Conservation (phyloP, 192 early-diverging fungal species). For the Chytriomyces confervae region DNA sequence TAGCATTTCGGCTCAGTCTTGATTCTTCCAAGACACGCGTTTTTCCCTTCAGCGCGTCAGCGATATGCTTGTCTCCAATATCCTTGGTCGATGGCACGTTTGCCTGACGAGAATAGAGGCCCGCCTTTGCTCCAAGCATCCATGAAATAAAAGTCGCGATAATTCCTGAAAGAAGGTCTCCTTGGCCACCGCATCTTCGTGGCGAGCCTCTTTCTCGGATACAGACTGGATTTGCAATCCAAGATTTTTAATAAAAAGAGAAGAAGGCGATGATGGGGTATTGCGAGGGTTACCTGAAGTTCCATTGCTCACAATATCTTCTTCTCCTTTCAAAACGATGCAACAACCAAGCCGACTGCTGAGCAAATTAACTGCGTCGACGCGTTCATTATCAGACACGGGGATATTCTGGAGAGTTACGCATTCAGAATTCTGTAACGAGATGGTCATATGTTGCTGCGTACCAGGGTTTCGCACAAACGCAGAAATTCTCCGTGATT, state of each 20-base stretch:
- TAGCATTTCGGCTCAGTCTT: conserved; percentile 25
- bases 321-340: conserved; percentile 78
- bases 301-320: conserved; percentile 81
- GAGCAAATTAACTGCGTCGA: conserved; percentile 57
- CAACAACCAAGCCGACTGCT: conserved; percentile 75
- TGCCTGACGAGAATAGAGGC: neutral
- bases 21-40: conserved; percentile 31
- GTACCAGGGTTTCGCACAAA: conserved; percentile 22
- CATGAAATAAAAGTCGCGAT: conserved; percentile 88
- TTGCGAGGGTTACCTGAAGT: neutral
- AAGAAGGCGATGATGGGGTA: too few species aligned
- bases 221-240: too few species aligned
- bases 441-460: too few species aligned
- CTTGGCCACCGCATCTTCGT: conserved; percentile 93
- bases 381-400: conserved; percentile 30
- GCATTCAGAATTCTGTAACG: too few species aligned
- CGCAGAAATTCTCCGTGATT: conserved; percentile 29
- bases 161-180: conserved; percentile 87
- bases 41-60: conserved; percentile 41
- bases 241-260: too few species aligned
- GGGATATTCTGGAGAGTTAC: neutral
- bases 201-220: conserved; percentile 40
- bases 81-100: conserved; percentile 54
- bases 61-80: conserved; percentile 33
- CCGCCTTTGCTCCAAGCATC: conserved; percentile 66